Conservation (phyloP, 495 filamentous ascomycete genomes). For the Cryomyces antarcticus region DNA sequence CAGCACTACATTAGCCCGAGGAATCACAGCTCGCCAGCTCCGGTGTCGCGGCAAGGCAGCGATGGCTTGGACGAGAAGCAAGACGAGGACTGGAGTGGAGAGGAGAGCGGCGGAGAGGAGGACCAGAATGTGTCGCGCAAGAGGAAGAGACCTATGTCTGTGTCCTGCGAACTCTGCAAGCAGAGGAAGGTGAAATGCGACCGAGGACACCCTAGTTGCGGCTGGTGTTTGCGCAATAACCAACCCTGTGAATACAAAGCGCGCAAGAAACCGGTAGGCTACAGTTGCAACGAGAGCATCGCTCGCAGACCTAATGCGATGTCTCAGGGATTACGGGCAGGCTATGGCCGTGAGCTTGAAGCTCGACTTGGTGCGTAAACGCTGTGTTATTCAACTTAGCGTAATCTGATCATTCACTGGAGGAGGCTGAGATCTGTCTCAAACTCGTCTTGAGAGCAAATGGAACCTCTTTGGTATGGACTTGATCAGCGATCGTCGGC, state of each 20-base stretch:
- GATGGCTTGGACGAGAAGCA: not conserved
- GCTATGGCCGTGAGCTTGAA: constrained; percentile 75
- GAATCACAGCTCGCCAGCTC: constrained; percentile 8
- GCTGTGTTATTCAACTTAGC: not conserved
- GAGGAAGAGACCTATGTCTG: constrained; percentile 31
- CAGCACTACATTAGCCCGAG: not conserved
- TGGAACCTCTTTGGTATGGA: no score
- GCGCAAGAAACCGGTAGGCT: constrained; percentile 45
- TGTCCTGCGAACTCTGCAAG: constrained; percentile 64
- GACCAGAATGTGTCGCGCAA: constrained; percentile 24
- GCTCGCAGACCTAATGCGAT: no score
- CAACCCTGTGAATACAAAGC: constrained; percentile 67
- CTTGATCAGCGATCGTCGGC: no score
- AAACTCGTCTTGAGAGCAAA: not conserved
- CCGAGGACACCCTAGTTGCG: constrained; percentile 64
- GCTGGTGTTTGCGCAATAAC: constrained; percentile 68
- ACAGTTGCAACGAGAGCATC: no score
- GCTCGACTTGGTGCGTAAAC: constrained; percentile 36
- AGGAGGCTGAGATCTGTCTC: not conserved
- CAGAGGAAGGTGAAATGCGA: constrained; percentile 45
- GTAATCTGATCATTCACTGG: no score
- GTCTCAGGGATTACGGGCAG: constrained; percentile 42
- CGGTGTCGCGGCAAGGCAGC: constrained; percentile 1
- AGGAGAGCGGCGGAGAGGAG: constrained; percentile 7
- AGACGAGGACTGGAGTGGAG: constrained; percentile 9